Percentiles rank a stretch among this genome's conserved stretches.
These are phyloP conservation scores for Ascodesmis nigricans DNA, from an alignment of 495 filamentous ascomycete species.

Conservation along the genomic window DNA sequence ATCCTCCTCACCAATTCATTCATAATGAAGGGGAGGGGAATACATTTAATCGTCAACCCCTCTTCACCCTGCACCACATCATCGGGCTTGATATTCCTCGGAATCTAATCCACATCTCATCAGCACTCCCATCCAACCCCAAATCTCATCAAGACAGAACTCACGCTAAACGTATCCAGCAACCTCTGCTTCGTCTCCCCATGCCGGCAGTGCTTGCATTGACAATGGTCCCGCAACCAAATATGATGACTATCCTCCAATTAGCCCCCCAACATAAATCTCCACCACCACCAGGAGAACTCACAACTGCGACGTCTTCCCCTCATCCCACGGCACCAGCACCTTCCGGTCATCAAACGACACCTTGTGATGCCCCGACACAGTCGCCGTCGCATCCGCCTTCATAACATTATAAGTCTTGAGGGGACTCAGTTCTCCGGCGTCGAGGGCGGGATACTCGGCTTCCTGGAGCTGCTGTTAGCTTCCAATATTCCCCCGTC, in stretches of 20 bases:
- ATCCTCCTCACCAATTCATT: slow-evolving; percentile 2
- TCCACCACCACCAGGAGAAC: neutral
- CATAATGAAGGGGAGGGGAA: slow-evolving; percentile 2
- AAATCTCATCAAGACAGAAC: slow-evolving; percentile 12
- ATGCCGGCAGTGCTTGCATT: slow-evolving; percentile 50
- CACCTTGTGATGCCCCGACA: slow-evolving; percentile 20
- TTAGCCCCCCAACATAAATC: neutral
- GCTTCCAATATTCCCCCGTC: no score
- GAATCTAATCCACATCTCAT: slow-evolving; percentile 26
- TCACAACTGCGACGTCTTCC: slow-evolving; percentile 21
- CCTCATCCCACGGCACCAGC: slow-evolving; percentile 20
- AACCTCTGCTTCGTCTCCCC: slow-evolving; percentile 54
- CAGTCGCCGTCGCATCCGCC: slow-evolving; percentile 17
- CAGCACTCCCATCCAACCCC: neutral
- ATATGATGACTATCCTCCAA: slow-evolving; percentile 19
- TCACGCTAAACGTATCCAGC: slow-evolving; percentile 47
- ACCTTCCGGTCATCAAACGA: slow-evolving; percentile 21
- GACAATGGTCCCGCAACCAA: slow-evolving; percentile 50
- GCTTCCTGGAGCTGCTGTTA: no score
- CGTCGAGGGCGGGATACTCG: no score
- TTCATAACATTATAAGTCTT: slow-evolving; percentile 22
- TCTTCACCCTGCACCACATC: slow-evolving; percentile 17
- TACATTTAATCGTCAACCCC: slow-evolving; percentile 28
- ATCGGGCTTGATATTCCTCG: slow-evolving; percentile 28
- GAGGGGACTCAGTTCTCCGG: slow-evolving; percentile 9